A percentile compares a stretch with the other conserved stretches of the same genome.
phyloP scores from a whole-genome alignment of 768 basidiomycete genomes.

The Dentipellis fragilis region DNA sequence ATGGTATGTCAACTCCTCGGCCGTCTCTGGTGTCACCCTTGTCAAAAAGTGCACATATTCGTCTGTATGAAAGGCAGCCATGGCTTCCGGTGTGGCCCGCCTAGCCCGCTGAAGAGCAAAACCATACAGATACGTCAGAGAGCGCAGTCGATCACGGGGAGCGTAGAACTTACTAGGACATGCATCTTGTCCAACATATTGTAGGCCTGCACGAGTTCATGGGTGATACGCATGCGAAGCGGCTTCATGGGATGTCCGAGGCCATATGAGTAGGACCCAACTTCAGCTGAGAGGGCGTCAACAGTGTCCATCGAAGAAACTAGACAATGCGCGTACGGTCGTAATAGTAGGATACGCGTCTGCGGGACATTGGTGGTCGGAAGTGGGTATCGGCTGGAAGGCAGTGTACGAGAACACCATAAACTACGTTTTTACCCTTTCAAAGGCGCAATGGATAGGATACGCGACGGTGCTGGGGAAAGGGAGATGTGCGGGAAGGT shows the following conservation, averaged over 20 bases:
- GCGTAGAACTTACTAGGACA: slow-evolving; percentile 52
- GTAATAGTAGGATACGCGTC: slow-evolving; percentile 74
- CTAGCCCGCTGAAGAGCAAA: slow-evolving; percentile 19
- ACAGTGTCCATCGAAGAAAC: neutral
- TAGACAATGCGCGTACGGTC: slow-evolving; percentile 37
- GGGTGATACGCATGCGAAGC: slow-evolving; percentile 87
- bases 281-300: slow-evolving; percentile 39
- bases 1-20: slow-evolving; percentile 73
- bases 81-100: slow-evolving; percentile 28
- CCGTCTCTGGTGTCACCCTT: slow-evolving; percentile 86
- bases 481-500: no score
- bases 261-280: slow-evolving; percentile 73
- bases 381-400: neutral
- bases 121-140: neutral
- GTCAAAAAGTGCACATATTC: slow-evolving; percentile 93
- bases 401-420: neutral
- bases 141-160: neutral
- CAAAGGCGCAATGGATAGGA: no score
- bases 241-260: slow-evolving; percentile 94
- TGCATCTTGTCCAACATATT: slow-evolving; percentile 94
- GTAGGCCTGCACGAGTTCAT: slow-evolving; percentile 85
- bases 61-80: slow-evolving; percentile 97
- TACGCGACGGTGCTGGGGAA: no score
- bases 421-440: no score
- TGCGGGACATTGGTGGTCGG: slow-evolving; percentile 44